phyloP scores from a whole-genome alignment of 1,139 yeast genomes.

The Lodderomyces beijingensis region DNA sequence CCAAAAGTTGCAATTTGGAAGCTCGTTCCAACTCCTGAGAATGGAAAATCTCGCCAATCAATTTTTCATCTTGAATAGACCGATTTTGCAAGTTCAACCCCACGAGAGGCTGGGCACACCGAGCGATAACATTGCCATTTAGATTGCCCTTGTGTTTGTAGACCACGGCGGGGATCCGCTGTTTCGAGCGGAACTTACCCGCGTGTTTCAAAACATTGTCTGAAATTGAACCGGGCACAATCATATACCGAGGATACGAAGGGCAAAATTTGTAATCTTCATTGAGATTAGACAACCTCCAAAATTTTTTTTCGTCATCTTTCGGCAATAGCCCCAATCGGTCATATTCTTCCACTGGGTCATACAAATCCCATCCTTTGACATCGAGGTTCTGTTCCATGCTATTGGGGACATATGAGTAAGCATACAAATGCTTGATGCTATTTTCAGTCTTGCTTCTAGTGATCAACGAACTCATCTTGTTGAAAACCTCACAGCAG shows the following conservation, averaged over 20 bases:
- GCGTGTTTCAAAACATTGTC: slow-evolving; percentile 84
- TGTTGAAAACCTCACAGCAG: slow-evolving; percentile 69
- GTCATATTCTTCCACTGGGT: slow-evolving; percentile 58
- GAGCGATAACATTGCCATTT: slow-evolving; percentile 74
- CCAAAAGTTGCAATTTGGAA: slow-evolving; percentile 12
- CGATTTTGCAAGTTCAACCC: slow-evolving; percentile 80
- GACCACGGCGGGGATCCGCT: slow-evolving; percentile 76
- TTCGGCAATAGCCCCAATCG: slow-evolving; percentile 50
- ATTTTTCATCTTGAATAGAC: slow-evolving; percentile 85
- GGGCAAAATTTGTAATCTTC: slow-evolving; percentile 62
- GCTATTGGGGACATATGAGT: slow-evolving; percentile 43
- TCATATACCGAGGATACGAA: slow-evolving; percentile 65
- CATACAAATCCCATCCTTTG: slow-evolving; percentile 72
- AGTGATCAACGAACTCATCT: slow-evolving; percentile 60
- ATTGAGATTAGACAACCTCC: slow-evolving; percentile 74
- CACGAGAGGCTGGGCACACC: slow-evolving; percentile 91
- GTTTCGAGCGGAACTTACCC: slow-evolving; percentile 79
- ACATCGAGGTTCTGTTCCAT: slow-evolving; percentile 59
- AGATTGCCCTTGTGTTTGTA: slow-evolving; percentile 58
- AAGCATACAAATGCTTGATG: slow-evolving; percentile 46
- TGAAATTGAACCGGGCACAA: slow-evolving; percentile 72
- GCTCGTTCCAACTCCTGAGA: slow-evolving; percentile 35
- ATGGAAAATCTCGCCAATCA: slow-evolving; percentile 68
- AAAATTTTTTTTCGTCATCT: slow-evolving; percentile 23
- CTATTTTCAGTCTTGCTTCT: slow-evolving; percentile 26